Evolutionary conservation across 306 rosid species (phyloP), one percentile per base, ranked within the genome.

Genomic region (Mucuna pruriens): DNA sequence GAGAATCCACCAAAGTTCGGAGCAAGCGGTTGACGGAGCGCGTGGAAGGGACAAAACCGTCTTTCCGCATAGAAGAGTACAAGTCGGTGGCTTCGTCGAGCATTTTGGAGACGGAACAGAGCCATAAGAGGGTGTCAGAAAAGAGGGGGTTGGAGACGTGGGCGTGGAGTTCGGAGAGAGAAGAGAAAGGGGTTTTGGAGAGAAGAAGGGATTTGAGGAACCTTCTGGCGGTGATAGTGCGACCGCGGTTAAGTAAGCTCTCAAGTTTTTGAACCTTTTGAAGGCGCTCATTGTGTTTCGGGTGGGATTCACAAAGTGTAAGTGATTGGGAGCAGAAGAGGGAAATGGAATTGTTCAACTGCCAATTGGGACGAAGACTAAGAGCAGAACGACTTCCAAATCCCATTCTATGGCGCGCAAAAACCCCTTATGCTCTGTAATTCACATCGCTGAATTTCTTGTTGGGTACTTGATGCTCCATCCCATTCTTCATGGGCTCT

Each of bases 121-220:
- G 87, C 29, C 74, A 81, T 16, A 94, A 79, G 23, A 91, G 85
- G 75, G 89, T 65, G 40, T 86, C 77, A 4, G 91, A 89, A 60
- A 90, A 87, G 48, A 64, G 7, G 76, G 91, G 85, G 26, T 74
- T 86, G 74, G 86, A 85, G 52, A 94, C 66, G 75, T 84, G 77
- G 1, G 82, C 4, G 80, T 83, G 80, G 23, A 92, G 82, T 12
- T 94, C 85, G 7, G 74, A 81, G 67, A 95, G 90, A 3, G 96
- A 91, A 39, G 88, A 85, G 55, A 88, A 88, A 3, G 70, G 73
- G 39, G 63, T 78, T 40, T 78, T 78, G 22, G 93, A 79, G 66
- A 39, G 82, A 23, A 92, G 4, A 70, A 89, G 86, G 26, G 92
- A 88, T 55, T 74, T 89, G 89, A 89, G 80, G 76, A 89, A 74